phyloP scores from a whole-genome alignment of 352 stramenopile genomes.

The Phytopythium helicoides region DNA sequence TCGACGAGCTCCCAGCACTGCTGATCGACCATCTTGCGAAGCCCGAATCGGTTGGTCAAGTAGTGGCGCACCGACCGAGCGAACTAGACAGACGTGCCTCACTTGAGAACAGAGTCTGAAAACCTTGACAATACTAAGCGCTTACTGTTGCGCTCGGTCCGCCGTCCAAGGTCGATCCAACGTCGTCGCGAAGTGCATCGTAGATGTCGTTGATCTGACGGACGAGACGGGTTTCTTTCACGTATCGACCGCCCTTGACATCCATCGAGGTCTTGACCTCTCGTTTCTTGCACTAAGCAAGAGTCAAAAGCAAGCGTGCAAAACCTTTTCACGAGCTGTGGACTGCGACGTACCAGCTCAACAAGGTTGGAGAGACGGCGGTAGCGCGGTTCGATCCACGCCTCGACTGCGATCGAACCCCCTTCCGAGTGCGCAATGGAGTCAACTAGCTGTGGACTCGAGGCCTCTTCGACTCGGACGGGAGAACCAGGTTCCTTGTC shows the following conservation, averaged over 20 bases:
- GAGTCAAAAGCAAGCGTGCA: neutral
- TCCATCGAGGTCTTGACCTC: neutral
- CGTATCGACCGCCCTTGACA: conserved; percentile 13
- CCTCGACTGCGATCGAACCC: neutral
- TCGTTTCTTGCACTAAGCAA: neutral
- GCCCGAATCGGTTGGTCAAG: conserved; percentile 64
- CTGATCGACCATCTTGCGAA: conserved; percentile 58
- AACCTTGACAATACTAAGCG: too few relatives aligned
- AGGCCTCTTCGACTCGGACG: neutral
- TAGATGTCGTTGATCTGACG: conserved; percentile 73
- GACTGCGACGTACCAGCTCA: conserved; percentile 29
- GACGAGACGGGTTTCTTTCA: conserved; percentile 46
- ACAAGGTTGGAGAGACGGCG: conserved; percentile 36
- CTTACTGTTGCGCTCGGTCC: too few relatives aligned
- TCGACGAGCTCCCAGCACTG: conserved; percentile 59
- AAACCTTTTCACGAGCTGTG: too few relatives aligned
- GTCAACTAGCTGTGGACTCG: too few relatives aligned
- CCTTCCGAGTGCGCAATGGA: too few relatives aligned
- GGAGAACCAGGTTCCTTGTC: too few relatives aligned
- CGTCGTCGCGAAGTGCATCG: conserved; percentile 44
- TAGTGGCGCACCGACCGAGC: conserved; percentile 48
- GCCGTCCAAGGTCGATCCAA: too few relatives aligned
- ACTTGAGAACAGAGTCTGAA: neutral
- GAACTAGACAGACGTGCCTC: conserved; percentile 21
- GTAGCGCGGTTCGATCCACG: conserved; percentile 5